These are phyloP conservation scores for Paramecium sexaurelia DNA, from an alignment of 73 alveolate genomes.

Conservation along the genomic window DNA sequence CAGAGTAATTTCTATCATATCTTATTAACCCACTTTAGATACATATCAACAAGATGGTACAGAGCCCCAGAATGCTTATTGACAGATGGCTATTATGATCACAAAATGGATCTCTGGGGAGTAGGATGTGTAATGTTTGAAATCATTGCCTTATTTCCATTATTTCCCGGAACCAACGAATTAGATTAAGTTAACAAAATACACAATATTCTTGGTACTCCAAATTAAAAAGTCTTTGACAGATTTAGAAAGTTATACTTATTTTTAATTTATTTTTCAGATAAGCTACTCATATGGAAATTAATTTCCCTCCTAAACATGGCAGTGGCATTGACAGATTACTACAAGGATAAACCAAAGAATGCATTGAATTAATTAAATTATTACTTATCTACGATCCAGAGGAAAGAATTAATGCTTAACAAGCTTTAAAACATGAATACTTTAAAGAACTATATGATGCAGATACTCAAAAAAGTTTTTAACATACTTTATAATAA, in stretches of 20 bases:
- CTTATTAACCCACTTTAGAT: not conserved
- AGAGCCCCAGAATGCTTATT: constrained; percentile 98
- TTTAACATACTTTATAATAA: not conserved
- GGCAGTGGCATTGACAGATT: constrained; percentile 91
- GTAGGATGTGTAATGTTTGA: constrained; percentile 99
- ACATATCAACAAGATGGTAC: constrained; percentile 95
- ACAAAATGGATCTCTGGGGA: constrained; percentile 99
- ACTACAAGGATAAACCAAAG: constrained; percentile 75
- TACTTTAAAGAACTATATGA: constrained; percentile 54
- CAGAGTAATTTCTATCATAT: constrained; percentile 71
- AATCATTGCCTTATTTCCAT: constrained; percentile 89
- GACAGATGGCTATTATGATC: constrained; percentile 98
- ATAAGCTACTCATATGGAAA: constrained; percentile 87
- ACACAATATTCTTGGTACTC: constrained; percentile 96
- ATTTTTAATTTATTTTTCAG: not conserved
- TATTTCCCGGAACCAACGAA: constrained; percentile 98
- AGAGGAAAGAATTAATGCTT: constrained; percentile 67
- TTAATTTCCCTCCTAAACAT: constrained; percentile 83
- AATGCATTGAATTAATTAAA: constrained; percentile 70
- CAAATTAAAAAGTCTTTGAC: constrained; percentile 83
- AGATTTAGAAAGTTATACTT: constrained; percentile 71
- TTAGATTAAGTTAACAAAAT: constrained; percentile 95
- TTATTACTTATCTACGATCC: constrained; percentile 67
- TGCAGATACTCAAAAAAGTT: not conserved
- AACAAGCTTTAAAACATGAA: constrained; percentile 64